Evolutionary conservation across 202 grass and related monocot species (phyloP).

Genomic region (Carex sylvatica): DNA sequence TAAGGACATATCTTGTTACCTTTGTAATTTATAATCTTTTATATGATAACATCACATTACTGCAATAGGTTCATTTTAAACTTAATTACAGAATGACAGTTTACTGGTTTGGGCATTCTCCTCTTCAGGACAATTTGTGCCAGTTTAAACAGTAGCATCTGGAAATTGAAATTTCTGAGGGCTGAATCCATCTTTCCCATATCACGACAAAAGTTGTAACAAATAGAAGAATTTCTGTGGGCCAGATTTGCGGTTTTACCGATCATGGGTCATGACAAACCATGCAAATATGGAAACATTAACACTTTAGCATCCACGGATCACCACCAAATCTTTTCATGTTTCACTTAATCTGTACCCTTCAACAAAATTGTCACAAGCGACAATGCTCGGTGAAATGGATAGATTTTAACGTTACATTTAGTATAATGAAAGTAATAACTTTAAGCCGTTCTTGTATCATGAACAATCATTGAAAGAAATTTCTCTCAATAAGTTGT

Average conservation of each 20-base stretch:
- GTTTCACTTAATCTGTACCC: too few species aligned
- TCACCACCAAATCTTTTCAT: neutral
- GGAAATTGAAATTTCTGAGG: neutral
- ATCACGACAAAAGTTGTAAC: neutral
- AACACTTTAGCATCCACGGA: neutral
- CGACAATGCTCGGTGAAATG: too few species aligned
- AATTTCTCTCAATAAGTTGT: too few species aligned
- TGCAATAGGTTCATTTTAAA: neutral
- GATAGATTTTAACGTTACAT: too few species aligned
- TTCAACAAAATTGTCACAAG: too few species aligned
- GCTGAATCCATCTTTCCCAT: neutral
- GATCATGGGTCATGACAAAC: neutral
- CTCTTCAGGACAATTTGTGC: neutral
- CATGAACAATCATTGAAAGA: too few species aligned
- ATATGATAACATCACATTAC: neutral
- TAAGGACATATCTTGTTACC: neutral
- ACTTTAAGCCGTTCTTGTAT: too few species aligned
- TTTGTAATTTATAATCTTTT: neutral
- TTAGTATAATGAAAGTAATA: too few species aligned
- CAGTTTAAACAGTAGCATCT: neutral
- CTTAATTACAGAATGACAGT: neutral
- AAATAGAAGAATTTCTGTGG: neutral
- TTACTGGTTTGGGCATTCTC: neutral
- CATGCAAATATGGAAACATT: neutral
- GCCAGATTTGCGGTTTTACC: neutral